Conservation (phyloP, 1,284 basidiomycete genomes). For the Moesziomyces aphidis region DNA sequence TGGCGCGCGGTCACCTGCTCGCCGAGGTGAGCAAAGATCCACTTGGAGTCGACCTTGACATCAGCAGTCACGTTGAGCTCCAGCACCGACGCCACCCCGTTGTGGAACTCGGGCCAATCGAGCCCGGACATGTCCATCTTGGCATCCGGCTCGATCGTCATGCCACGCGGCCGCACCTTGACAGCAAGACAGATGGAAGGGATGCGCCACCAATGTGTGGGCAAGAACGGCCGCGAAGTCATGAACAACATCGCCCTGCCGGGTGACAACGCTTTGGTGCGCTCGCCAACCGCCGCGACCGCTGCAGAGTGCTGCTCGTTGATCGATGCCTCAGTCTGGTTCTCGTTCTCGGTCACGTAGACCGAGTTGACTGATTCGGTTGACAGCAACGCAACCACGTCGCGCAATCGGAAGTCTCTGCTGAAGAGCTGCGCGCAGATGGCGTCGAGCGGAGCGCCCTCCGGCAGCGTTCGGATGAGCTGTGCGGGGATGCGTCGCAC, state of each 20-base stretch:
- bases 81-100: slow-evolving; percentile 91
- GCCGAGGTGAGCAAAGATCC: slow-evolving; percentile 63
- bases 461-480: slow-evolving; percentile 38
- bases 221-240: slow-evolving; percentile 49
- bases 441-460: slow-evolving; percentile 46
- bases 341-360: slow-evolving; percentile 41
- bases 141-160: slow-evolving; percentile 33
- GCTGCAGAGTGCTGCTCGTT: slow-evolving; percentile 41
- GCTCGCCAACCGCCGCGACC: slow-evolving; percentile 44
- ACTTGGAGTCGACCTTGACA: slow-evolving; percentile 70
- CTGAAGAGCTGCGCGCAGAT: slow-evolving; percentile 60
- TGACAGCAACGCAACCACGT: slow-evolving; percentile 61
- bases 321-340: slow-evolving; percentile 48
- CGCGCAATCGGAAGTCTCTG: slow-evolving; percentile 58
- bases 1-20: slow-evolving; percentile 82
- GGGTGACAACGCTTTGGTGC: slow-evolving; percentile 57
- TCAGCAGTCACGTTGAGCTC: slow-evolving; percentile 76
- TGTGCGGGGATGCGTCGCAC: slow-evolving; percentile 11
- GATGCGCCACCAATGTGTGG: slow-evolving; percentile 57
- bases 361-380: slow-evolving; percentile 48
- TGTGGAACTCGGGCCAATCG: slow-evolving; percentile 96
- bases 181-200: slow-evolving; percentile 54
- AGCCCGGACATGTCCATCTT: slow-evolving; percentile 64
- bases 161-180: slow-evolving; percentile 51
- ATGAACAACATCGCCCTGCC: slow-evolving; percentile 64